Evolutionary conservation across 225 moss, liverwort and hornwort species (phyloP), one percentile per base, ranked within the genome.

Genomic region (Climacium dendroides): DNA sequence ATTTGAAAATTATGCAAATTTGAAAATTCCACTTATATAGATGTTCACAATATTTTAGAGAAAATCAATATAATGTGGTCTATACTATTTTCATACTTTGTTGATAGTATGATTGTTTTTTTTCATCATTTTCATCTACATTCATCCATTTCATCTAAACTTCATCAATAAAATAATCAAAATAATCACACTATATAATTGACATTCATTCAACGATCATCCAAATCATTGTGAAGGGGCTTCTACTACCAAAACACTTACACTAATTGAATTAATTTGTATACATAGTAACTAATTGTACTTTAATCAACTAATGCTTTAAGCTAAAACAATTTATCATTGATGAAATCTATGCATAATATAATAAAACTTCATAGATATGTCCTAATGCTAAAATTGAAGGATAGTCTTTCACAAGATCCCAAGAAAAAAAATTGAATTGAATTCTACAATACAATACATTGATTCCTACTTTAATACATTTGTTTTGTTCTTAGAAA

Each of bases 1-100:
- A 25, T 41, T 70, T 39, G 8, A 2, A 4, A 69, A 69, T 28
- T 28, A 16, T 26, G 9, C 1, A 43, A 43, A 41, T 26, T 41
- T 26, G 3, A 0, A 26, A 41, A 9, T 70, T 41, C 1, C 1
- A 28, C 7, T 17, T 16, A 43, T 37, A 17, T 10, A 0, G 6
- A 10, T 45, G 24, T 69, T 24, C 0, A 14, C 25, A 39, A 39
- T 69, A 39, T 45, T 28, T 28, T 16, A 45, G 28, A 72, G 28
- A 16, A 45, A 16, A 5, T 28, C 16, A 71, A 28, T 43, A 71
- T 24, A 41, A 39, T 69, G 8, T 24, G 5, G 2, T 15, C 3
- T 35, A 35, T 0, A 35, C 3, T 65, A 64, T 19, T 19, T 64
- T 37, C 6, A 12, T 66, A 37, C 6, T 67, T 67, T 67, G 1